Base-by-base conservation (phyloP, 768 basidiomycete genomes). In the Leucosporidium yakuticum region DNA sequence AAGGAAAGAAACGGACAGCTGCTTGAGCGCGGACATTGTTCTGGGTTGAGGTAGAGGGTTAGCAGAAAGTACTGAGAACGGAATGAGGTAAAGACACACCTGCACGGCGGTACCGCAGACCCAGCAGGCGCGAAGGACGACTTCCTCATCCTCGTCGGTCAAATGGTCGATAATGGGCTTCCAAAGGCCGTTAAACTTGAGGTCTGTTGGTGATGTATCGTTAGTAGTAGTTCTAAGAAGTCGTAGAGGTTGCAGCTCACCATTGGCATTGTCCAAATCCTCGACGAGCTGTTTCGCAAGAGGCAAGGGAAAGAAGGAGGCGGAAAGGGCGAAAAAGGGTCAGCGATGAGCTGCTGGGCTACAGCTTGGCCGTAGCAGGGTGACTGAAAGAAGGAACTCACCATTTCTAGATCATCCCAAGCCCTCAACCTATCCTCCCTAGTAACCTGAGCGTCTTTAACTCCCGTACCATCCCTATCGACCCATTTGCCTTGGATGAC, bases 251-350 rank as follows among this genome's bases (percentile, higher is more conserved):
- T 4, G 15, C 21, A 57, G 68, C 81, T 63, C 62, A 87, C 91
- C 84, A 76, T 91, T 94, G 0, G 92, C 91, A 77, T 95, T 95
- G 74, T 95, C 92, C 62, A 95, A 90, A 50, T 84, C 84, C 77
- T 95, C 90, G 64, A 94, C 82, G 34, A 94, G 81, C 91, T 93
- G 72, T 32, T 58, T 57, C 48, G 50, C 39, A 64, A 60, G 20
- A 60, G 20, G 29, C 11, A 54, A 23, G 39, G 6, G 29, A 17
- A 56, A 23, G n/a, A 21, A 47, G 49, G 47, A 4, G 50, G 0
- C 23, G 36, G 34, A 36, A 12, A 5, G 6, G 39, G 2, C 39
- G 39, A 44, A 44, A 44, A 44, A 7, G 39, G 39, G 39, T 44
- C 39, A 44, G 39, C 39, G 2, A 8, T 44, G 39, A 44, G 39